phyloP scores from a whole-genome alignment of 2,329 filamentous ascomycete species.

The Dactylellina cionopaga region DNA sequence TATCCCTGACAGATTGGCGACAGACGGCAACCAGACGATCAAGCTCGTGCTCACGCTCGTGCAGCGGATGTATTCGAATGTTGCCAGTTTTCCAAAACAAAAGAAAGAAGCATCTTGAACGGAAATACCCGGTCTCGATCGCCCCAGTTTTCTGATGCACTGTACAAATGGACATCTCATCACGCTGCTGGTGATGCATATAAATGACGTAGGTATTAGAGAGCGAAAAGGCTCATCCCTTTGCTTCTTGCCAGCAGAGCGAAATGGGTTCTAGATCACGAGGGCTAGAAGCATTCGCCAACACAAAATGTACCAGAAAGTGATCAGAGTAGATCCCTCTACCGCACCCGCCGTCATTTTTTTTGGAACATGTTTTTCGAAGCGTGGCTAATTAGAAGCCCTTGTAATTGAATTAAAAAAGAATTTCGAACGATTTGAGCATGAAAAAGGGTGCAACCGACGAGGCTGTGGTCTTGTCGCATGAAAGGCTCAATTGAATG shows the following conservation, averaged over 20 bases:
- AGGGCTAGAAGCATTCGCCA: no score
- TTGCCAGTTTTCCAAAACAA: neutral
- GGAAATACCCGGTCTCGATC: conserved; percentile 21
- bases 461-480: conserved; percentile 31
- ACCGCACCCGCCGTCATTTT: no score
- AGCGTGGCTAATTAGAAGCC: no score
- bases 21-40: conserved; percentile 22
- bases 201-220: conserved; percentile 35
- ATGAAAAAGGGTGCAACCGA: no score
- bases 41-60: neutral
- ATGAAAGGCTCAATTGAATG: conserved; percentile 24
- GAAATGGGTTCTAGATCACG: conserved; percentile 8
- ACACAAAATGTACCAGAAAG: no score
- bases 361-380: no score
- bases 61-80: neutral
- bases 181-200: conserved; percentile 35
- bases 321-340: no score
- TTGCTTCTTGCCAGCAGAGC: neutral
- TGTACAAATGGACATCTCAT: conserved; percentile 45
- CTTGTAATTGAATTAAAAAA: no score
- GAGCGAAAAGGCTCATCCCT: neutral
- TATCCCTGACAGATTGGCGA: conserved; percentile 21
- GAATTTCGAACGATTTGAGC: no score
- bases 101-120: neutral
- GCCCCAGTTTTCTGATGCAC: neutral